Percentiles rank a stretch among this genome's conserved stretches.
These are phyloP conservation scores for Fusarium sacchari DNA, from an alignment of 2,329 filamentous ascomycete species.

Conservation along the genomic window DNA sequence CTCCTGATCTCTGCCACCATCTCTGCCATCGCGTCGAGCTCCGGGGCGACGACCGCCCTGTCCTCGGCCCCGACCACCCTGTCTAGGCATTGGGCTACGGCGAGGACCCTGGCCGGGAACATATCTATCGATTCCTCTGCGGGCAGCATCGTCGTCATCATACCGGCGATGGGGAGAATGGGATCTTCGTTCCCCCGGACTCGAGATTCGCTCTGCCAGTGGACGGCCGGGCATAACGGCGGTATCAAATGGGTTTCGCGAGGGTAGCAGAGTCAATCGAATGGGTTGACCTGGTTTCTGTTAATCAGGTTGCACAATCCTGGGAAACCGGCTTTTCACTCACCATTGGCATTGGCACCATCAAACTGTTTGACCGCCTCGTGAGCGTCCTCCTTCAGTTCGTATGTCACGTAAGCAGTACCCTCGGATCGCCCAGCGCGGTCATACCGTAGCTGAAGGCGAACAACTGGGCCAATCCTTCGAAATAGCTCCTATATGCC, in stretches of 20 bases:
- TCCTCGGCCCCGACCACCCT: slow-evolving; percentile 52
- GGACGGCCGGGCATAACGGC: slow-evolving; percentile 66
- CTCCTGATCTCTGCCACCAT: slow-evolving; percentile 48
- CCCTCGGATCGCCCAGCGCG: slow-evolving; percentile 89
- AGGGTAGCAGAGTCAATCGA: slow-evolving; percentile 72
- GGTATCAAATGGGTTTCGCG: slow-evolving; percentile 67
- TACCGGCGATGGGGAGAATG: slow-evolving; percentile 59
- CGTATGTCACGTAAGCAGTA: slow-evolving; percentile 84
- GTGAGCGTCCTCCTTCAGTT: slow-evolving; percentile 74
- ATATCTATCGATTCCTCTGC: slow-evolving; percentile 81
- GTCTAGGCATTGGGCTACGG: slow-evolving; percentile 68
- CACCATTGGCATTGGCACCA: slow-evolving; percentile 88
- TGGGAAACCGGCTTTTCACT: neutral
- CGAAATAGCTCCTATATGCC: slow-evolving; percentile 76
- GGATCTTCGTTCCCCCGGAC: slow-evolving; percentile 68
- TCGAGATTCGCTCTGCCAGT: slow-evolving; percentile 69
- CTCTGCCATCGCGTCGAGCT: slow-evolving; percentile 51
- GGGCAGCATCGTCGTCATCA: slow-evolving; percentile 66
- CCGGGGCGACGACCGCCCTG: slow-evolving; percentile 62
- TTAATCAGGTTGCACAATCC: slow-evolving; percentile 8
- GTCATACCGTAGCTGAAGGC: slow-evolving; percentile 81
- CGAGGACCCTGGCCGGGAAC: slow-evolving; percentile 67
- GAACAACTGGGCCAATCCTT: slow-evolving; percentile 76
- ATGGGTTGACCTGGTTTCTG: slow-evolving; percentile 76
- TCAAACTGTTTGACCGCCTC: slow-evolving; percentile 83